Evolutionary conservation across 2,329 filamentous ascomycete genomes (phyloP).

Genomic region (Aureobasidium musti): DNA sequence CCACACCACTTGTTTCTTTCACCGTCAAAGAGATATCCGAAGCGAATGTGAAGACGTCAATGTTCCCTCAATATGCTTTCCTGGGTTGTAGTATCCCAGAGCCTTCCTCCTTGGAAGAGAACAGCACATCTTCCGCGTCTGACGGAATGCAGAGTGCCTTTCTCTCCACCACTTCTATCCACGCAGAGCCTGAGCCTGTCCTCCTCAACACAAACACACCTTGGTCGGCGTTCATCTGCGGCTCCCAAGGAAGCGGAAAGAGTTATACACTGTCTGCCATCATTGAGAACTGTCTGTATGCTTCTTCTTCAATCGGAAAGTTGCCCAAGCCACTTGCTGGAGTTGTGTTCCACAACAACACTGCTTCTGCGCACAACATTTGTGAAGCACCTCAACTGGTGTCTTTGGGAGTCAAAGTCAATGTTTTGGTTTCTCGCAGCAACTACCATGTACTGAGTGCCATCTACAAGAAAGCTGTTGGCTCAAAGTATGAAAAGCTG

Average conservation of each 20-base stretch:
- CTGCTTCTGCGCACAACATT: conserved; percentile 52
- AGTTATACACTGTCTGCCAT: conserved; percentile 62
- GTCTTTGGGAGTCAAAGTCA: conserved; percentile 51
- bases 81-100: conserved; percentile 34
- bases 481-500: conserved; percentile 37
- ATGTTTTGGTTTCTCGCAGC: conserved; percentile 55
- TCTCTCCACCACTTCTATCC: neutral
- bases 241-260: conserved; percentile 64
- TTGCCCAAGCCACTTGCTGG: conserved; percentile 59
- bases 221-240: conserved; percentile 63
- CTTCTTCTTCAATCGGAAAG: conserved; percentile 45
- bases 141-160: neutral
- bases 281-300: conserved; percentile 60
- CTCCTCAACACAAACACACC: conserved; percentile 59
- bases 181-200: conserved; percentile 38
- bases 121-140: neutral
- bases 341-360: conserved; percentile 61
- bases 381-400: conserved; percentile 61
- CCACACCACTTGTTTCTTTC: conserved; percentile 20
- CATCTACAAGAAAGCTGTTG: conserved; percentile 48
- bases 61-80: conserved; percentile 36
- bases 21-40: neutral
- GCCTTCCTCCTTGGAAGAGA: neutral
- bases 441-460: conserved; percentile 48
- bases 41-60: neutral